These are phyloP conservation scores for Babjeviella inositovora DNA, from an alignment of 805 yeast genomes.

Conservation along the genomic window DNA sequence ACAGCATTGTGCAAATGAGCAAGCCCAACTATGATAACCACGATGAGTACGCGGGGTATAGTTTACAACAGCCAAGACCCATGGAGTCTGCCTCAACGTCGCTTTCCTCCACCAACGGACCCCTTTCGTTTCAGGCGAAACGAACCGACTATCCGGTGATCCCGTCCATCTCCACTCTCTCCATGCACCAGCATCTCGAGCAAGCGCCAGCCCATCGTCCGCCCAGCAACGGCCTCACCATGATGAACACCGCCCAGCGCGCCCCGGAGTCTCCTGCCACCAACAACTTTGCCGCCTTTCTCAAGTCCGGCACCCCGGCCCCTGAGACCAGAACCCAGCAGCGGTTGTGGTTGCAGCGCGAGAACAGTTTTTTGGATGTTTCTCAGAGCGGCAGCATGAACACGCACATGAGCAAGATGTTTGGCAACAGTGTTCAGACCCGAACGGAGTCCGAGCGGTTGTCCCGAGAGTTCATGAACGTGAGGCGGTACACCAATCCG, in stretches of 20 bases:
- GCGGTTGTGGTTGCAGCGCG: conserved; percentile 71
- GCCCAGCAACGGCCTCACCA: too few relatives aligned
- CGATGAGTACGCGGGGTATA: neutral
- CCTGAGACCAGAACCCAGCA: conserved; percentile 69
- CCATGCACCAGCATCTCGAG: too few relatives aligned
- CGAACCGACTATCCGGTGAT: too few relatives aligned
- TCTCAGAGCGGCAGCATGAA: conserved; percentile 10
- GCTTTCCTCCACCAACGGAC: neutral
- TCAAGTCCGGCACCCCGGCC: conserved; percentile 16
- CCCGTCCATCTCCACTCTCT: too few relatives aligned
- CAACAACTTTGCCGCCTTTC: conserved; percentile 21
- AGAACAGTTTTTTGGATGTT: conserved; percentile 51
- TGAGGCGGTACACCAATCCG: conserved; percentile 59
- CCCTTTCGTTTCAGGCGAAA: conserved; percentile 3
- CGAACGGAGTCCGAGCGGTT: conserved; percentile 69
- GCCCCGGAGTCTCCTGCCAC: conserved; percentile 5
- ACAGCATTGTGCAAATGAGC: too few relatives aligned
- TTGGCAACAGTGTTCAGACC: conserved; percentile 35
- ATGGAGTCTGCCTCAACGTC: neutral
- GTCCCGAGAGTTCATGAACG: conserved; percentile 56
- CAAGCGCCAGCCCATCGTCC: too few relatives aligned
- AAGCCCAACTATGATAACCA: neutral
- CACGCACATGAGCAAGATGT: conserved; percentile 11
- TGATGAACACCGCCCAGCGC: too few relatives aligned
- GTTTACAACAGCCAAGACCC: neutral